Conservation (phyloP, 805 yeast species). For the Candida ortonii region DNA sequence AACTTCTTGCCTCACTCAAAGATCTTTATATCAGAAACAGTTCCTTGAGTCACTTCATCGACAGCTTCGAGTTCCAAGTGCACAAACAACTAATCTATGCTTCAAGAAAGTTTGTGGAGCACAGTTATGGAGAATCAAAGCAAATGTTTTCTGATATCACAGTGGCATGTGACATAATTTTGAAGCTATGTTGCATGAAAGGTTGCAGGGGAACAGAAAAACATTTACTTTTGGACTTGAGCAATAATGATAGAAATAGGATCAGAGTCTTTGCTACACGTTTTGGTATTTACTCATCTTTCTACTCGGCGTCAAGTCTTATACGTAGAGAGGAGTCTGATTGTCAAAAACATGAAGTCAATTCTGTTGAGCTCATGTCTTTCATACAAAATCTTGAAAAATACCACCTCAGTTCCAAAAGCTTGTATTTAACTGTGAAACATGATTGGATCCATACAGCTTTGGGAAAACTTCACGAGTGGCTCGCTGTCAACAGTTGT, state of each 20-base stretch:
- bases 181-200: slow-evolving; percentile 13
- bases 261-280: slow-evolving; percentile 7
- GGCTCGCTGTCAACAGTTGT: slow-evolving; percentile 11
- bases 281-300: slow-evolving; percentile 11
- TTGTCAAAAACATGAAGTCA: slow-evolving; percentile 1
- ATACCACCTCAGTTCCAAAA: slow-evolving; percentile 11
- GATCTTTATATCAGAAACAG: slow-evolving; percentile 2
- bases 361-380: slow-evolving; percentile 10
- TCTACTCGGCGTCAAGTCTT: slow-evolving; percentile 8
- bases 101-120: slow-evolving; percentile 5
- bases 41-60: slow-evolving; percentile 8
- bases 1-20: slow-evolving; percentile 7
- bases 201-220: slow-evolving; percentile 15
- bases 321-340: slow-evolving; percentile 5
- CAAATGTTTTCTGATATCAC: slow-evolving; percentile 3
- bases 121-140: slow-evolving; percentile 7
- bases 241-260: slow-evolving; percentile 4
- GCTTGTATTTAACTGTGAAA: slow-evolving; percentile 8
- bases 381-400: slow-evolving; percentile 11
- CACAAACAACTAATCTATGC: slow-evolving; percentile 9
- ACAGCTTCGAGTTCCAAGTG: slow-evolving; percentile 12
- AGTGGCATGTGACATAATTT: slow-evolving; percentile 9
- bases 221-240: slow-evolving; percentile 6
- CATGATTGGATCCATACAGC: slow-evolving; percentile 16
- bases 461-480: slow-evolving; percentile 18